phyloP scores from a whole-genome alignment of 345 rosid species.

The Salix exigua region DNA sequence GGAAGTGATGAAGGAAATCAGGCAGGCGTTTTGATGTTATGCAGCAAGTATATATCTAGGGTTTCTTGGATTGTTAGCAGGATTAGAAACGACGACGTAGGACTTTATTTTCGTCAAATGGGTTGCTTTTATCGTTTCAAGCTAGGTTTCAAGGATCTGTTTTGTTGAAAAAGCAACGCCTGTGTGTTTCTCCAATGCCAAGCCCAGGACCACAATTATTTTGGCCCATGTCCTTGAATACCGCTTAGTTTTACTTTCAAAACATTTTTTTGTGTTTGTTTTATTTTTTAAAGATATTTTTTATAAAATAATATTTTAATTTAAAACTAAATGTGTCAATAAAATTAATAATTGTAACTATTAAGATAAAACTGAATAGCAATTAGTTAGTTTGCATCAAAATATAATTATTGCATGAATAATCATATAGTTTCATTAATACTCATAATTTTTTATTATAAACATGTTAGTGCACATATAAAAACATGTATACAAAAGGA shows the following conservation, averaged over 20 bases:
- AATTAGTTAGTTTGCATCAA: too few species aligned
- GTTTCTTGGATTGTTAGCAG: not conserved
- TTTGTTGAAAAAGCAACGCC: not conserved
- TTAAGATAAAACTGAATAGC: too few species aligned
- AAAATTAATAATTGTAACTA: too few species aligned
- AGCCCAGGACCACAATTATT: not conserved
- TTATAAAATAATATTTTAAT: too few species aligned
- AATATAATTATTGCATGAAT: too few species aligned
- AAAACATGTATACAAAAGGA: too few species aligned
- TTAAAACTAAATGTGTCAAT: too few species aligned
- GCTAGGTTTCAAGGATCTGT: not conserved
- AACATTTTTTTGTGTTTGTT: too few species aligned
- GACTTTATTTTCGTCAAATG: not conserved
- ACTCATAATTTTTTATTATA: too few species aligned
- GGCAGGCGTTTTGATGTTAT: not conserved
- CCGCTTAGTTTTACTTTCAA: not conserved
- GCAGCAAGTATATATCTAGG: not conserved
- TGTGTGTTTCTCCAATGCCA: not conserved
- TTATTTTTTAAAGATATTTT: too few species aligned
- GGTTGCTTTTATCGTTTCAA: not conserved
- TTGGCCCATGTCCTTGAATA: not conserved
- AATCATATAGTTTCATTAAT: too few species aligned
- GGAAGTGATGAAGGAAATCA: not conserved
- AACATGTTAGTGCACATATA: too few species aligned
- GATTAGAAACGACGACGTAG: not conserved